Base-by-base conservation (phyloP, 2,329 filamentous ascomycete species). In the Diaporthe eres region DNA sequence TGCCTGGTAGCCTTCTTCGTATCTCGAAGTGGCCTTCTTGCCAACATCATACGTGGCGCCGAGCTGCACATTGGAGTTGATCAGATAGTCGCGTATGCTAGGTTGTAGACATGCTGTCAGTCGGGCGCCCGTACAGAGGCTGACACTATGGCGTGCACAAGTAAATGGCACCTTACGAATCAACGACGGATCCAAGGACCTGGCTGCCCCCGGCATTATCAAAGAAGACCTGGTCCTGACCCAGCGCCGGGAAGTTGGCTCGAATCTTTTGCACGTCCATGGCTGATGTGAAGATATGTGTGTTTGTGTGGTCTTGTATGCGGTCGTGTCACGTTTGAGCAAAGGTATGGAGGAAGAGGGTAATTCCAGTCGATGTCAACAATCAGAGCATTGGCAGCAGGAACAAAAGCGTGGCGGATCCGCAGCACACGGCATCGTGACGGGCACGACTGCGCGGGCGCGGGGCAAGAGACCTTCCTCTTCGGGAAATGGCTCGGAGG, bases 171-270 rank as follows among this genome's bases (percentile, higher is more conserved):
- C 88, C 84, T 82, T 82, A 94, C 92, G 90, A 88, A 74, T 93
- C 89, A 75, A 93, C 91, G 22, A 94, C 94, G 22, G 88, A 86
- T 37, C 89, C 90, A 4, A 96, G 85, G 1, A 91, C 88, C 80
- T 96, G 94, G 80, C 91, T 94, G 51, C 94, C 94, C 25, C 94
- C 94, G 15, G 93, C 94, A 81, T 96, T 96, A 81, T 96, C 94
- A 78, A 96, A 90, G 82, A 90, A 95, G 68, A 95, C 87, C 80
- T 95, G 93, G 75, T 73, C 86, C 76, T 91, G 88, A 55, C 88
- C 84, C 53, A 96, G 83, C 19, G 93, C 92, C 47, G 94, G 94
- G 85, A 96, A 96, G 72, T 88, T 87, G 77, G 87, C 85, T 76
- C 92, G 88, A 42, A 89, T 87, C 67, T 86, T 84, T 12, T 86